These are phyloP conservation scores for Colletotrichum limetticola DNA, from an alignment of 2,329 filamentous ascomycete genomes.

Conservation along the genomic window DNA sequence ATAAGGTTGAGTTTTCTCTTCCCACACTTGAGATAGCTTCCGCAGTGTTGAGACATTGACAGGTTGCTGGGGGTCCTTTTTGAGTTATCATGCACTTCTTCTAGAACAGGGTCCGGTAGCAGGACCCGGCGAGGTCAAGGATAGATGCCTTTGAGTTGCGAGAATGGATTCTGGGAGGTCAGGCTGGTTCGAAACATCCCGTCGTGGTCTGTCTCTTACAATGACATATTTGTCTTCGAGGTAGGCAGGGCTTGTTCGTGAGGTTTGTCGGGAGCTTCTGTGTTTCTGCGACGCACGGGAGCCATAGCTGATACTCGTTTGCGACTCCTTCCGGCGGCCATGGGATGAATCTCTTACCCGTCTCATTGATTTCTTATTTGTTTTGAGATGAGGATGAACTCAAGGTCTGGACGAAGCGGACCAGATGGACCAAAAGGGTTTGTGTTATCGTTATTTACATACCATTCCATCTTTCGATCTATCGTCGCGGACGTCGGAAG, in stretches of 20 bases:
- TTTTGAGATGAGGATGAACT: conserved; percentile 23
- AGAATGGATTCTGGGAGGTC: neutral
- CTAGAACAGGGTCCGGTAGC: conserved; percentile 9
- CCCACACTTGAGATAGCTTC: neutral
- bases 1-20: conserved; percentile 5
- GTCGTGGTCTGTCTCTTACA: neutral
- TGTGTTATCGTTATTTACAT: neutral
- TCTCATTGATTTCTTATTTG: neutral
- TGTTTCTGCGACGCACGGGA: conserved; percentile 18
- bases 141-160: neutral
- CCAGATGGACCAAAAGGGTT: neutral
- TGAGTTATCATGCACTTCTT: conserved; percentile 20
- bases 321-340: conserved; percentile 18
- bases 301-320: conserved; percentile 34
- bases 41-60: conserved; percentile 26
- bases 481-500: neutral
- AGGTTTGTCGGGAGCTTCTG: conserved; percentile 15
- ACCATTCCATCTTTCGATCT: neutral
- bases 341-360: conserved; percentile 32
- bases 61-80: conserved; percentile 9
- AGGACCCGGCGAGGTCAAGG: neutral
- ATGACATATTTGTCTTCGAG: neutral
- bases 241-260: neutral
- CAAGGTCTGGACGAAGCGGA: conserved; percentile 15
- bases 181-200: neutral